These are phyloP conservation scores for Infundibulicybe gibba DNA, from an alignment of 768 basidiomycete genomes.

Conservation along the genomic window DNA sequence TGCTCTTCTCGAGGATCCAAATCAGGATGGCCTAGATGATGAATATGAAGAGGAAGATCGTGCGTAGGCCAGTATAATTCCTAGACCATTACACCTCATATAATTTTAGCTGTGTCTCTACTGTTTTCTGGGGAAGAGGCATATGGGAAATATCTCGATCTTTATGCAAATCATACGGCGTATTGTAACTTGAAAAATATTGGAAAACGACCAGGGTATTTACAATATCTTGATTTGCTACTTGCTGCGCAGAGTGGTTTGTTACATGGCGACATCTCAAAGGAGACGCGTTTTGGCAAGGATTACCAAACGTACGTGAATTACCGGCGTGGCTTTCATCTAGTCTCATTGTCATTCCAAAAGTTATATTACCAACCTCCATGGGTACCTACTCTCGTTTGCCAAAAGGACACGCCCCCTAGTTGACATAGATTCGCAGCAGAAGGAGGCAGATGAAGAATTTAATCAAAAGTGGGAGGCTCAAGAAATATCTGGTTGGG, in stretches of 20 bases:
- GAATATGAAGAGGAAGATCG: conserved; percentile 86
- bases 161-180: conserved; percentile 83
- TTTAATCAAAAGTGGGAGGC: conserved; percentile 83
- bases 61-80: conserved; percentile 37
- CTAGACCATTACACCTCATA: conserved; percentile 2
- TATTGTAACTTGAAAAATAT: conserved; percentile 90
- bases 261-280: conserved; percentile 67
- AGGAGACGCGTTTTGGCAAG: conserved; percentile 62
- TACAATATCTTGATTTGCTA: conserved; percentile 92
- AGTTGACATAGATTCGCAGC: conserved; percentile 66
- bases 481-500: conserved; percentile 77
- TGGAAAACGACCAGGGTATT: conserved; percentile 80
- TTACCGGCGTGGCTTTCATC: conserved; percentile 1
- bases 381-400: conserved; percentile 85
- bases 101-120: conserved; percentile 60
- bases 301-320: conserved; percentile 74
- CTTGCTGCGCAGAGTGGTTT: conserved; percentile 55
- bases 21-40: conserved; percentile 64
- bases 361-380: conserved; percentile 83
- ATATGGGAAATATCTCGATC: conserved; percentile 92
- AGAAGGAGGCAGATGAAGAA: conserved; percentile 58
- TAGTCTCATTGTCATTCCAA: conserved; percentile 4
- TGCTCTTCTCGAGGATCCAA: conserved; percentile 73
- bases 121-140: conserved; percentile 96
- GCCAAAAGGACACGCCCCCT: conserved; percentile 82